Evolutionary conservation across 208 protist genomes (phyloP).

Genomic region (Trypanosoma vivax): DNA sequence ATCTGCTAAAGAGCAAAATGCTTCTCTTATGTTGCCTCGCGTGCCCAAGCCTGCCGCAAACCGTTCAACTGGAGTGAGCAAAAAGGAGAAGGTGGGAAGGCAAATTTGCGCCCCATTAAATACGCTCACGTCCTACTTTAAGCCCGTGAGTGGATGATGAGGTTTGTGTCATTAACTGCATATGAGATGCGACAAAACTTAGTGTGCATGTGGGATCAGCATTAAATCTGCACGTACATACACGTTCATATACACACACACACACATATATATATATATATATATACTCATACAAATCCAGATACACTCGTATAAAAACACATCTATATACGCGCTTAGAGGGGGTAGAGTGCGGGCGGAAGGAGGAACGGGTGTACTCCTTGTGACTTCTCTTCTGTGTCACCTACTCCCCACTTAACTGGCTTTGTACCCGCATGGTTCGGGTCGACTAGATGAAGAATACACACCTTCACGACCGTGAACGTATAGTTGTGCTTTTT

Average conservation of each 20-base stretch:
- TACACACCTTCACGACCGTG: no score
- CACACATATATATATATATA: constrained; percentile 7
- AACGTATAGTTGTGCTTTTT: no score
- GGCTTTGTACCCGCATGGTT: no score
- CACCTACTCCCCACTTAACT: no score
- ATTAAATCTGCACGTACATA: no score
- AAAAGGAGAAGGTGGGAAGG: constrained; percentile 6
- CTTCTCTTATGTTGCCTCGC: background rate
- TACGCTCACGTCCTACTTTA: constrained; percentile 23
- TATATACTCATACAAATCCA: background rate
- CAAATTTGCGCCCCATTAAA: constrained; percentile 2
- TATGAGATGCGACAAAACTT: no score
- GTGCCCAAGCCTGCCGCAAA: background rate
- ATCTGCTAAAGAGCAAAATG: background rate
- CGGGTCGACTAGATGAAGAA: no score
- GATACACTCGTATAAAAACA: background rate
- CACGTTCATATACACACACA: background rate
- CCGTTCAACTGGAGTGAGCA: constrained; percentile 1
- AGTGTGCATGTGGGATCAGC: no score
- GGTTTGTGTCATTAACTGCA: background rate
- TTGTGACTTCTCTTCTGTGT: no score
- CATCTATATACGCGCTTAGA: background rate
- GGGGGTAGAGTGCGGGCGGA: background rate
- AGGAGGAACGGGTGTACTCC: background rate
- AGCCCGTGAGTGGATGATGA: background rate